Base-by-base conservation (phyloP, 345 rosid genomes). In the Noccaea caerulescens region DNA sequence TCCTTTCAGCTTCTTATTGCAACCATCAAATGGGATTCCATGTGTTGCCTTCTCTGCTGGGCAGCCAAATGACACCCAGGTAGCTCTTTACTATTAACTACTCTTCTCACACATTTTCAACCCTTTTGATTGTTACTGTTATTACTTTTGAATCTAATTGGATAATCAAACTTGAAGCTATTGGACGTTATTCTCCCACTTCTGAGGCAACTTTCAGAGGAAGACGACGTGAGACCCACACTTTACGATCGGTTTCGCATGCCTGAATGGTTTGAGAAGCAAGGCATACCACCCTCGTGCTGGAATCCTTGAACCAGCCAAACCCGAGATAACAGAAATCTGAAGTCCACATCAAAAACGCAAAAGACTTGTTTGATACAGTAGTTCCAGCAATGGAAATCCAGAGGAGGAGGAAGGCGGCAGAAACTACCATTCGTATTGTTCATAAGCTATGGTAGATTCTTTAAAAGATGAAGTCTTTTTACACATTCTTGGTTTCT, bases 241-340 rank as follows among this genome's bases (percentile, higher is more conserved):
- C 92, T 95, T 4, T 78, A 85, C 14, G 94, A 92, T 20, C 85
- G 86, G 58, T 95, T 89, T 77, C 91, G 55, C 80, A 95, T 95
- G 98, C 93, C 90, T 0, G 94, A 92, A 65, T 95, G 99, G 99
- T 95, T 95, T 81, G 90, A 85, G 78, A 90, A 84, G 74, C 96
- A 88, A 62, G 98, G 98, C 54, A 92, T 95, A 73, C 94, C 98
- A 45, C 72, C 92, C 25, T 81, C 92, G 38, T 68, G 85, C 59
- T 80, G 68, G 85, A 80, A 16, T 16, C 18, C 18, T 16, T 16
- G 18, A 16, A 16, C 18, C 18, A 16, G 18, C 18, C 18, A 16
- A 16, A 16, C 18, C 58, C 20, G 6, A 58, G 16, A 38, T 10
- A 30, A 60, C 53, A 16, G 60, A 45, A 12, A n/a, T 63, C n/a